Evolutionary conservation across 768 basidiomycete species (phyloP), one percentile per base, ranked within the genome.

Genomic region (Dioszegia crocea): DNA sequence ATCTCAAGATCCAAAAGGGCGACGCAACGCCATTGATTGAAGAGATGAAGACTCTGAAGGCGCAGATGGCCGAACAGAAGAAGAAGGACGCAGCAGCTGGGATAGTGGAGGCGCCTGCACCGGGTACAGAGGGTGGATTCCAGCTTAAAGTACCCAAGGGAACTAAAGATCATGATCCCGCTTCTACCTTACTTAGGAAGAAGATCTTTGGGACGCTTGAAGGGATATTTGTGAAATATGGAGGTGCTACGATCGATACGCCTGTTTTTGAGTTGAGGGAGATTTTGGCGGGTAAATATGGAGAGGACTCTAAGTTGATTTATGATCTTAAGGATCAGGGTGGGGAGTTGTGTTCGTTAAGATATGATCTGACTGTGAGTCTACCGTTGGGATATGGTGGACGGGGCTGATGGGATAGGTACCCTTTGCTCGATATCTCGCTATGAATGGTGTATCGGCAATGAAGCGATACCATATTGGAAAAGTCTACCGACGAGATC

Each of bases 251-350:
- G 61, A 89, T 99, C 55, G 96, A 99, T 78, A 99, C 96, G 2
- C 96, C 96, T 53, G 93, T 98, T 5, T 98, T 99, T 68, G 96
- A 98, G 79, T 86, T 94, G 61, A 93, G 93, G 77, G 96, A 99
- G 73, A 86, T 99, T 57, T 79, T 98, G 41, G 84, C 92, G 0
- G 94, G 91, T 60, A 99, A 99, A 63, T 78, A 98, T 66, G 96
- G 96, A 52, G 96, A 99, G 77, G 96, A 98, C 73, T 83, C 86
- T 38, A 99, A 98, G 76, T 85, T 98, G 65, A 98, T 99, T 61
- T 98, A 96, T 74, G 96, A 98, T 77, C 83, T 99, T 48, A 85
- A 87, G 82, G 96, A 98, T 77, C 94, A 99, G 71, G 94, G 96
- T 2, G 96, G 96, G 5, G 96, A 99, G 77, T 84, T 98, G 70